A percentile compares a stretch with the other conserved stretches of the same genome.
Evolutionary conservation across 2,329 filamentous ascomycete genomes (phyloP).

Genomic region (Stemphylium beticola): DNA sequence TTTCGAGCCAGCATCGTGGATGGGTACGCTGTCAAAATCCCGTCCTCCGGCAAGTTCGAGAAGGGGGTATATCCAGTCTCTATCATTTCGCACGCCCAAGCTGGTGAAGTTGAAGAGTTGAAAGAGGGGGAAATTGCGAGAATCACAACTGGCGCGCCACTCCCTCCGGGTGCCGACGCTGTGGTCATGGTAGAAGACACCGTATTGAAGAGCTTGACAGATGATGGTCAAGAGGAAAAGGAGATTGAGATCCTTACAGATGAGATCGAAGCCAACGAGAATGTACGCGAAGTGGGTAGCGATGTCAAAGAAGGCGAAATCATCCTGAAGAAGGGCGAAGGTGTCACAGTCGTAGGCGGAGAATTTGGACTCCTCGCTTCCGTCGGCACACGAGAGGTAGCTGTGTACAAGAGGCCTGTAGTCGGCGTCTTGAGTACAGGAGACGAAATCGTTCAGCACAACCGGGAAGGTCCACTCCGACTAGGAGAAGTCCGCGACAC

Average conservation of each 20-base stretch:
- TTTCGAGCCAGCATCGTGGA: slow-evolving; percentile 97
- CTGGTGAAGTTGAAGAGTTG: slow-evolving; percentile 69
- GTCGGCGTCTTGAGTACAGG: slow-evolving; percentile 92
- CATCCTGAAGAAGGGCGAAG: slow-evolving; percentile 78
- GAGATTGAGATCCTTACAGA: slow-evolving; percentile 86
- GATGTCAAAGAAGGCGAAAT: slow-evolving; percentile 74
- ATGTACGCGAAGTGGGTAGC: slow-evolving; percentile 88
- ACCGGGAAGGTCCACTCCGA: slow-evolving; percentile 65
- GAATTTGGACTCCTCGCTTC: slow-evolving; percentile 90
- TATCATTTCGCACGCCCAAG: slow-evolving; percentile 83
- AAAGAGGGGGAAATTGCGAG: slow-evolving; percentile 79
- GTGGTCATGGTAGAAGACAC: slow-evolving; percentile 99
- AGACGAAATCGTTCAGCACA: slow-evolving; percentile 86
- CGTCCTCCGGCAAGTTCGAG: slow-evolving; percentile 54
- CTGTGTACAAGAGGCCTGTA: slow-evolving; percentile 75
- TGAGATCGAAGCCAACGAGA: slow-evolving; percentile 77
- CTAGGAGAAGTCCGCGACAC: slow-evolving; percentile 91
- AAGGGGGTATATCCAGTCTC: slow-evolving; percentile 86
- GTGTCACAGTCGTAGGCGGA: slow-evolving; percentile 85
- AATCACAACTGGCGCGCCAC: slow-evolving; percentile 92
- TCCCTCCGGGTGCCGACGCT: slow-evolving; percentile 85
- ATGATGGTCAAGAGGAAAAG: slow-evolving; percentile 82
- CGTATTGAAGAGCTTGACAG: slow-evolving; percentile 73
- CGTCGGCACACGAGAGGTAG: slow-evolving; percentile 74
- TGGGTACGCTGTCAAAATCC: slow-evolving; percentile 72